Conservation (phyloP, 306 rosid species). For the Citrullus amarus region DNA sequence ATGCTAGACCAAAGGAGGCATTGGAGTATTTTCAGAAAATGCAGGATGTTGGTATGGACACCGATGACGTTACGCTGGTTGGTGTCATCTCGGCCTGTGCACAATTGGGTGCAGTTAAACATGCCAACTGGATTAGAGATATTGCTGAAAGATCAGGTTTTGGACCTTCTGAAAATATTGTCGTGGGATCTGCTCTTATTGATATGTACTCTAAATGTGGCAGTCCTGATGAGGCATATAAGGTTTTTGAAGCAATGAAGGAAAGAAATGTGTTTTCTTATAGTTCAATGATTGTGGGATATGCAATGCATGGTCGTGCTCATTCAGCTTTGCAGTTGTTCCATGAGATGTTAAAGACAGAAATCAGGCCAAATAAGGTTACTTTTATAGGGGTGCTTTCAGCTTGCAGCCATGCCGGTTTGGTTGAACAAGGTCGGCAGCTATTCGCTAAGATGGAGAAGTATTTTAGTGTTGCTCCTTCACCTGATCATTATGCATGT, state of each 20-base stretch:
- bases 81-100: conserved; percentile 80
- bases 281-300: conserved; percentile 76
- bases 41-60: conserved; percentile 28
- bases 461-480: conserved; percentile 40
- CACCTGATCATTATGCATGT: conserved; percentile 60
- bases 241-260: conserved; percentile 48
- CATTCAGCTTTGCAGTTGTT: conserved; percentile 50
- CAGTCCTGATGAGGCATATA: conserved; percentile 44
- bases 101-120: conserved; percentile 40
- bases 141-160: conserved; percentile 45
- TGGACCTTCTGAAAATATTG: conserved; percentile 33
- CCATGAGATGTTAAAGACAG: conserved; percentile 59
- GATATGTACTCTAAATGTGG: conserved; percentile 86
- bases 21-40: conserved; percentile 39
- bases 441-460: conserved; percentile 56
- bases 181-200: conserved; percentile 76
- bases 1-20: conserved; percentile 55
- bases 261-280: conserved; percentile 55
- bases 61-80: conserved; percentile 51
- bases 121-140: conserved; percentile 48
- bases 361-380: conserved; percentile 50
- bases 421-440: conserved; percentile 65
- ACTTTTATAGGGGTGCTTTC: conserved; percentile 69
- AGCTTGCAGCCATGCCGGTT: conserved; percentile 63
- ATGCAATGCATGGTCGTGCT: conserved; percentile 58